Evolutionary conservation across 1,284 basidiomycete species (phyloP).

Genomic region (Coniferiporia sulphurascens): DNA sequence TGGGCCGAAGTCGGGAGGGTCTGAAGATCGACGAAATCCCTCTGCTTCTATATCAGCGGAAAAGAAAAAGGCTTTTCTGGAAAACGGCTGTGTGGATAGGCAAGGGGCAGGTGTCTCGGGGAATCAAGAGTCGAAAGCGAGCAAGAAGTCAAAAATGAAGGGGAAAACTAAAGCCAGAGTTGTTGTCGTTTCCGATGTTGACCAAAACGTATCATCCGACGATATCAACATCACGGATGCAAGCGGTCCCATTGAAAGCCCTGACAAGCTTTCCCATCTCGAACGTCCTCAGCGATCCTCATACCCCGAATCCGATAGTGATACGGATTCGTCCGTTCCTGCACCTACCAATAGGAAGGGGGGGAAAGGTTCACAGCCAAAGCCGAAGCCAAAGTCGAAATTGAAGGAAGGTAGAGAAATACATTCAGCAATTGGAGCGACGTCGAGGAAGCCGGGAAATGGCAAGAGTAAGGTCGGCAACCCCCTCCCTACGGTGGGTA

Average conservation of each 20-base stretch:
- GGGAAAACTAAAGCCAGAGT: neutral
- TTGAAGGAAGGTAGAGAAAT: neutral
- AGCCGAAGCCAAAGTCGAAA: neutral
- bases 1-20: neutral
- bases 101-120: neutral
- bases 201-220: neutral
- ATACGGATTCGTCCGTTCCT: neutral
- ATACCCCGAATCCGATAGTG: neutral
- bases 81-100: no score
- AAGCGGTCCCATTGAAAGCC: conserved; percentile 1
- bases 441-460: neutral
- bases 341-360: neutral
- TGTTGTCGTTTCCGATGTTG: neutral
- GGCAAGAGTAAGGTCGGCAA: neutral
- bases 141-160: neutral
- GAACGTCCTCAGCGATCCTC: neutral
- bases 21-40: neutral
- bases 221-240: conserved; percentile 6
- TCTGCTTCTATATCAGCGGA: no score
- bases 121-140: neutral
- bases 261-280: neutral
- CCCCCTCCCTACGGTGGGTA: neutral
- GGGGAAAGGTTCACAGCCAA: neutral
- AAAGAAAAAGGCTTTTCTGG: neutral
- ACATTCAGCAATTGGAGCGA: no score